Percentiles rank a stretch among this genome's conserved stretches.
Conservation (phyloP, 2,329 filamentous ascomycete species). For the Coleophoma crateriformis region DNA sequence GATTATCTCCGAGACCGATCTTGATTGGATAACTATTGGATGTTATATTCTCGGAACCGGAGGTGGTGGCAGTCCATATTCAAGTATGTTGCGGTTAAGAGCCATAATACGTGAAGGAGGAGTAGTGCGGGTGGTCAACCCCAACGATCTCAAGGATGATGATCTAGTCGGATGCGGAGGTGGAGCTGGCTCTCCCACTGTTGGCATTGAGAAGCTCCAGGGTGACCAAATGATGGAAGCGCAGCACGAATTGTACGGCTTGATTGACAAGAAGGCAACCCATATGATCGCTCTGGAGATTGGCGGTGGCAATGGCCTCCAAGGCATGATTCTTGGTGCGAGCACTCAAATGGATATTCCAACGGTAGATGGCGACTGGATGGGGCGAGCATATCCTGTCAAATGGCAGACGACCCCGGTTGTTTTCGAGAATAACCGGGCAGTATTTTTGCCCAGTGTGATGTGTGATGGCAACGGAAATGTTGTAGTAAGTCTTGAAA, state of each 20-base stretch:
- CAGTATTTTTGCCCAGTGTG: constrained; percentile 38
- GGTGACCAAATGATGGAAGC: constrained; percentile 43
- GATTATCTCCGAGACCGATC: constrained; percentile 51
- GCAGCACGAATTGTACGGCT: constrained; percentile 46
- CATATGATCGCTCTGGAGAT: constrained; percentile 58
- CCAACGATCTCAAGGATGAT: constrained; percentile 42
- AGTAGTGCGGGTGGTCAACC: constrained; percentile 44
- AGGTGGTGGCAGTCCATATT: constrained; percentile 49
- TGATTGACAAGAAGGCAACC: constrained; percentile 39
- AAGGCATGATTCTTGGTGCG: constrained; percentile 50
- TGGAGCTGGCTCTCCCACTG: constrained; percentile 53
- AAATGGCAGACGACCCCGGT: constrained; percentile 51
- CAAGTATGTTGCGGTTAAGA: constrained; percentile 43
- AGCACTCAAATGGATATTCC: constrained; percentile 45
- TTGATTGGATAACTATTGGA: constrained; percentile 47
- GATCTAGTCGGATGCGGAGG: constrained; percentile 50
- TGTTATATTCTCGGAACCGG: constrained; percentile 56
- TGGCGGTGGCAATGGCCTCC: constrained; percentile 57
- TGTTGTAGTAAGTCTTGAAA: constrained; percentile 29
- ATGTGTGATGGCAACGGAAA: constrained; percentile 49
- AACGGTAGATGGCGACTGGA: constrained; percentile 49
- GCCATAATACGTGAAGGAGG: constrained; percentile 44
- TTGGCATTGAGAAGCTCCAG: constrained; percentile 53
- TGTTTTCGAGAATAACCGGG: constrained; percentile 37
- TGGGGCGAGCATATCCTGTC: constrained; percentile 49